Base-by-base conservation (phyloP, 169 alveolate species). In the Amoebophrya sp. region DNA sequence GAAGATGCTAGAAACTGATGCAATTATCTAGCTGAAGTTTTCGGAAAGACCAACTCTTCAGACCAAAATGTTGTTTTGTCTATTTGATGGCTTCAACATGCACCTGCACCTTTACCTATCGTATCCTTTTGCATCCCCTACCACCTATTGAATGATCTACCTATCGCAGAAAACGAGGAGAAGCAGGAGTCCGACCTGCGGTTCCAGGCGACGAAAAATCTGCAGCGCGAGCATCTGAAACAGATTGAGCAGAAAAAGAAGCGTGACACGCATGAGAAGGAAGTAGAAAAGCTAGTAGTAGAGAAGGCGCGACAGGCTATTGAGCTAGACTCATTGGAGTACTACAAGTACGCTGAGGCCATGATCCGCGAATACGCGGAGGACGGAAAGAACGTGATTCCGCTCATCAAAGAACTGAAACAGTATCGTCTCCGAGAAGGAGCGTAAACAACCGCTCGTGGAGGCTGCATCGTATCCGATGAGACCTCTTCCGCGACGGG, bases 361-460 rank as follows among this genome's bases (percentile, higher is more conserved):
- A 65, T 65, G 83, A 65, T 65, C 83, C 83, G 83, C 33, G 83
- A 65, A 26, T 65, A 90, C 47, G 92, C 92, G n/a, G 92, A 90
- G 41, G 92, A 90, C 3, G 92, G 92, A 18, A 90, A 90, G 92
- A 90, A 90, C 78, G 92, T 90, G 33, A 90, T 90, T 33, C 92
- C 92, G 29, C 24, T 90, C 33, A 90, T 90, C 92, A 90, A 90
- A 78, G 92, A 90, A n/a, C 92, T 90, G n/a, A 90, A 65, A n/a
- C 83, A 90, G 1, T 90, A 90, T 78, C 77, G 92, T 0, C 41
- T 26, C 12, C 92, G 92, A 29, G 83, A 65, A 36, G 83, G 83
- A 10, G n/a, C n/a, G 18, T 65, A 65, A 36, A 18, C 29, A 47
- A 12, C 18, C 65, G 65, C 65, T n/a, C n/a, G n/a, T n/a, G n/a